phyloP scores from a whole-genome alignment of 768 basidiomycete species.

The Goffeauzyma gilvescens region DNA sequence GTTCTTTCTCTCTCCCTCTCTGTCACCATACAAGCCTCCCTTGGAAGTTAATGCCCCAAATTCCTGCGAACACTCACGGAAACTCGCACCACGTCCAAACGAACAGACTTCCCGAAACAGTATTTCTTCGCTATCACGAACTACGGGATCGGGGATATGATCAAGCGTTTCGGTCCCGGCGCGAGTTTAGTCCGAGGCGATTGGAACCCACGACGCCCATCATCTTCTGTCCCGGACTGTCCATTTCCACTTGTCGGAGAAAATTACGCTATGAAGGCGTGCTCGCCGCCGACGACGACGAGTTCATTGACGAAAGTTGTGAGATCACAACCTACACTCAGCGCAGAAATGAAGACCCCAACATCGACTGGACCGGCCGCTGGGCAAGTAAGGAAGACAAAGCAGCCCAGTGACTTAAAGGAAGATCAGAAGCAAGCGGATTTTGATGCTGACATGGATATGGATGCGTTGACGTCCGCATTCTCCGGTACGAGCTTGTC shows the following conservation, averaged over 20 bases:
- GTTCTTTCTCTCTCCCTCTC: neutral
- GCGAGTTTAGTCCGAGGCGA: slow-evolving; percentile 55
- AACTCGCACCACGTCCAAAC: neutral
- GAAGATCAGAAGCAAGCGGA: neutral
- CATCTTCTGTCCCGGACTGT: too few relatives aligned
- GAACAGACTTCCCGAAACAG: slow-evolving; percentile 53
- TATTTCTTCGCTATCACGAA: slow-evolving; percentile 84
- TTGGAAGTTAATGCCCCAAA: neutral
- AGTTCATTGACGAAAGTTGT: neutral
- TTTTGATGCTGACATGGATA: slow-evolving; percentile 12
- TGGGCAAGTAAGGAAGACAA: neutral
- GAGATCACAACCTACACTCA: neutral
- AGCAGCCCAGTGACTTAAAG: neutral
- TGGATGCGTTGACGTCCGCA: slow-evolving; percentile 14
- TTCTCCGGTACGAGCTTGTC: slow-evolving; percentile 15
- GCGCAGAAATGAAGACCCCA: neutral
- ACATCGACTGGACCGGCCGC: neutral
- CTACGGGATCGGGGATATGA: slow-evolving; percentile 64
- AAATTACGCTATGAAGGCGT: neutral
- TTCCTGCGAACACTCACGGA: neutral
- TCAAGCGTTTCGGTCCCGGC: slow-evolving; percentile 66
- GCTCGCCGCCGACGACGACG: neutral
- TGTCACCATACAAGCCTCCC: neutral
- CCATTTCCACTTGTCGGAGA: too few relatives aligned
- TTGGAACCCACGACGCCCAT: slow-evolving; percentile 48